Evolutionary conservation across 2,329 filamentous ascomycete species (phyloP), one percentile per base, ranked within the genome.

Genomic region (Periconia sp.): DNA sequence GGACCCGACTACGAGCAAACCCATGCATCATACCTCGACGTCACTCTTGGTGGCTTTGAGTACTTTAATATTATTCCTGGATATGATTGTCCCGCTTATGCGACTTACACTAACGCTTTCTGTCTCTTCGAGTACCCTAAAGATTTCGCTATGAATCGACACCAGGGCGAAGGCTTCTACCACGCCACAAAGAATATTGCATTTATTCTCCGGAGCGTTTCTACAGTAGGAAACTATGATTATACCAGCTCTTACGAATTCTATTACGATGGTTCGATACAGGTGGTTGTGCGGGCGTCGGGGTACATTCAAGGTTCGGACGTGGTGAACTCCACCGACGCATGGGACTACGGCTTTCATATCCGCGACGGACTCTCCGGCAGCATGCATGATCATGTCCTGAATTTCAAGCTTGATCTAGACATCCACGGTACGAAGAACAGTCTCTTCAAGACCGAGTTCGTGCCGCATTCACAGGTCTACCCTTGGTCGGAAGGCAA

Each of bases 51-150:
- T 12, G 77, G 77, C 0, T 66, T 72, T 0, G 75, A 73, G 25
- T 69, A 54, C 31, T 43, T 43, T 26, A 67, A 75, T 37, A 61
- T 80, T 0, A 66, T 79, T 2, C 40, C 36, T 1, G 77, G 77
- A 1, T 80, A 74, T 37, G 79, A 83, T 54, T 82, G 79, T 48
- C 79, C 79, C 0, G 51, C 70, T 0, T 74, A 78, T 33, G 70
- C 78, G 0, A 78, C 75, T 0, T 82, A 76, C 46, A 67, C 80
- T 26, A 76, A 80, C 55, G 66, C 68, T 0, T 68, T 84, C 32
- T 84, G 81, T 25, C n/a, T 56, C 2, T 59, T 59, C 23, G 53
- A 59, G 36, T 40, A 19, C 12, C 40, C 43, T 9, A 35, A 41
- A 3, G 59, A 52, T 17, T 54, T 54, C 17, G 57, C 64, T 2